Evolutionary conservation across 441 rosid genomes (phyloP).

Genomic region (Pelargonium exstipulatum): DNA sequence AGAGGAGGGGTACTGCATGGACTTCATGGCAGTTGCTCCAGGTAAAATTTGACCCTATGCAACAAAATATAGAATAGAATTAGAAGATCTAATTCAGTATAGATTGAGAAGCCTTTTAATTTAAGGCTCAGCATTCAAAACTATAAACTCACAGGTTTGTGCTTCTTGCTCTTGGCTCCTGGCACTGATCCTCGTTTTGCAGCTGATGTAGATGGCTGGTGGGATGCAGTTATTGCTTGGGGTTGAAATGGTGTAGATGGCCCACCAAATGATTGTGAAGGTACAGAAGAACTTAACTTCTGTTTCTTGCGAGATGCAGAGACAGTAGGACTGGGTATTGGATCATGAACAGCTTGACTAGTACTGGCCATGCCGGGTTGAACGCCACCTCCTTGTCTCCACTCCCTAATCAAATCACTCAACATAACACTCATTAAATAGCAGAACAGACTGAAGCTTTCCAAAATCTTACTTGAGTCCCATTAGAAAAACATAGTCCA

Average conservation of each 20-base stretch:
- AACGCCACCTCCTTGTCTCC: conserved; percentile 70
- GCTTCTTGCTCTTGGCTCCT: conserved; percentile 74
- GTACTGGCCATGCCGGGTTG: conserved; percentile 61
- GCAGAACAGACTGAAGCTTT: conserved; percentile 18
- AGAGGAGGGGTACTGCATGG: conserved; percentile 37
- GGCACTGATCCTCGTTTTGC: conserved; percentile 72
- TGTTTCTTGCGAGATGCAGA: conserved; percentile 94
- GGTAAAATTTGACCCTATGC: conserved; percentile 30
- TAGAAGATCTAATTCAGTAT: background rate
- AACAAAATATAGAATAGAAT: conserved; percentile 11
- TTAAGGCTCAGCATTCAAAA: background rate
- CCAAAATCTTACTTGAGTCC: conserved; percentile 13
- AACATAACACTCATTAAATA: conserved; percentile 24
- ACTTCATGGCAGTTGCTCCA: conserved; percentile 38
- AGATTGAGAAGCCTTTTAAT: conserved; percentile 1
- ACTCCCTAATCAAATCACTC: conserved; percentile 58
- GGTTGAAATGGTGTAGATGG: conserved; percentile 81
- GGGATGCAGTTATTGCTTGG: conserved; percentile 24
- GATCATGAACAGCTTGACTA: conserved; percentile 64
- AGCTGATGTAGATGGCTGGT: conserved; percentile 76
- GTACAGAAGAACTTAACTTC: conserved; percentile 72
- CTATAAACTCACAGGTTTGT: conserved; percentile 65
- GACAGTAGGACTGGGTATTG: conserved; percentile 73
- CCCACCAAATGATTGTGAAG: conserved; percentile 73
- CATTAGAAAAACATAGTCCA: background rate